Evolutionary conservation across 768 basidiomycete species (phyloP).

Genomic region (Naganishia friedmannii): DNA sequence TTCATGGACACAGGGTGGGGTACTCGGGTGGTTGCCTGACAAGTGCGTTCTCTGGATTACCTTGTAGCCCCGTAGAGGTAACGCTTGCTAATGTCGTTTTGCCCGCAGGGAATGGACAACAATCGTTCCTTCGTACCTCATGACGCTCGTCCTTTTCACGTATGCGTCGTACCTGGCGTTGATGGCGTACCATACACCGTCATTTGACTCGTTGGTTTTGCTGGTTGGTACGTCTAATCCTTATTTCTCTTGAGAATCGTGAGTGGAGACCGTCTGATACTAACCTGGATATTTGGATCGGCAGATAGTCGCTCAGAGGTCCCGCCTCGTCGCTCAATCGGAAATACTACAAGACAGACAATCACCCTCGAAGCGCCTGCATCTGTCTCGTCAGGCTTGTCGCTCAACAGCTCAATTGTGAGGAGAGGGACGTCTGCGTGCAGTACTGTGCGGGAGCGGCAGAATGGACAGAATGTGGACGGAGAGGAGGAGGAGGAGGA

Average conservation of each 20-base stretch:
- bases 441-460: too few species aligned
- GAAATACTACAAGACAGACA: neutral
- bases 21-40: conserved; percentile 48
- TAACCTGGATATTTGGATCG: neutral
- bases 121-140: conserved; percentile 45
- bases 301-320: conserved; percentile 3
- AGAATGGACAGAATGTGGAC: too few species aligned
- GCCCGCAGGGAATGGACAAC: conserved; percentile 50
- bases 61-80: too few species aligned
- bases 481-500: neutral
- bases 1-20: conserved; percentile 33
- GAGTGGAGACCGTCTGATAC: neutral
- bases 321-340: neutral
- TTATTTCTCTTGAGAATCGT: too few species aligned
- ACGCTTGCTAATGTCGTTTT: too few species aligned
- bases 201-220: conserved; percentile 36
- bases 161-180: conserved; percentile 45
- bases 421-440: too few species aligned
- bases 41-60: conserved; percentile 33
- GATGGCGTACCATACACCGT: conserved; percentile 42
- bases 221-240: conserved; percentile 43
- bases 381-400: neutral
- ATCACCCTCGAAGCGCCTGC: neutral
- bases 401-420: too few species aligned
- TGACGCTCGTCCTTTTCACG: conserved; percentile 47